Evolutionary conservation across 345 rosid genomes (phyloP).

Genomic region (Citrus australasica): DNA sequence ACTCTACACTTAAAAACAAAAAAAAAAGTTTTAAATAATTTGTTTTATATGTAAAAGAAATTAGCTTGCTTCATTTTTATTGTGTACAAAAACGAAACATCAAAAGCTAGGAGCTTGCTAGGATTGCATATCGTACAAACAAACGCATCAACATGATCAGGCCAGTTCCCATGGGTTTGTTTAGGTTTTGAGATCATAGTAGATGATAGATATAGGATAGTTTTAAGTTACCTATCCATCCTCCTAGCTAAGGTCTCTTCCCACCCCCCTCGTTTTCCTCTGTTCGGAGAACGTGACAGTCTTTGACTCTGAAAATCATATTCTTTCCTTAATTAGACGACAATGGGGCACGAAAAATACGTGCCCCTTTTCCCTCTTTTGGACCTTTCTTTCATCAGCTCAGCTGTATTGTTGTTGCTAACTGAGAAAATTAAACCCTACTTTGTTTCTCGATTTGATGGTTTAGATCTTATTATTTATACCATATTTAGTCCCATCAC

Average conservation of each 20-base stretch:
- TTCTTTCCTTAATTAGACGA: neutral
- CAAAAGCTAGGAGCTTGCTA: neutral
- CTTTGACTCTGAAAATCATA: slow-evolving; percentile 6
- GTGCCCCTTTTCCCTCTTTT: neutral
- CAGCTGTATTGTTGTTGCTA: no score
- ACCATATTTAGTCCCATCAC: slow-evolving; percentile 14
- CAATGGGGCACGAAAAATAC: neutral
- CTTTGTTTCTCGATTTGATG: slow-evolving; percentile 16
- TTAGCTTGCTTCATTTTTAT: no score
- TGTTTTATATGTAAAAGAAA: no score
- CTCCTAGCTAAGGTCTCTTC: neutral
- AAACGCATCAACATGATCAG: neutral
- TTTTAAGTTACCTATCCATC: neutral
- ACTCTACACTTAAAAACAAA: no score
- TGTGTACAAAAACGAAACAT: neutral
- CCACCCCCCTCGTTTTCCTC: no score
- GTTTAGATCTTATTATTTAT: slow-evolving; percentile 11
- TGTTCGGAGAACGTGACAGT: neutral
- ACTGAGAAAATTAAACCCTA: neutral
- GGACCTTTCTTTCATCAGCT: neutral
- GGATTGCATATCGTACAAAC: neutral
- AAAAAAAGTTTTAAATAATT: no score
- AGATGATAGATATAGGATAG: neutral
- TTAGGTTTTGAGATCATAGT: neutral
- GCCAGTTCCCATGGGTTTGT: neutral